Conservation (phyloP, 805 yeast genomes). For the Torulaspora microellipsoides region DNA sequence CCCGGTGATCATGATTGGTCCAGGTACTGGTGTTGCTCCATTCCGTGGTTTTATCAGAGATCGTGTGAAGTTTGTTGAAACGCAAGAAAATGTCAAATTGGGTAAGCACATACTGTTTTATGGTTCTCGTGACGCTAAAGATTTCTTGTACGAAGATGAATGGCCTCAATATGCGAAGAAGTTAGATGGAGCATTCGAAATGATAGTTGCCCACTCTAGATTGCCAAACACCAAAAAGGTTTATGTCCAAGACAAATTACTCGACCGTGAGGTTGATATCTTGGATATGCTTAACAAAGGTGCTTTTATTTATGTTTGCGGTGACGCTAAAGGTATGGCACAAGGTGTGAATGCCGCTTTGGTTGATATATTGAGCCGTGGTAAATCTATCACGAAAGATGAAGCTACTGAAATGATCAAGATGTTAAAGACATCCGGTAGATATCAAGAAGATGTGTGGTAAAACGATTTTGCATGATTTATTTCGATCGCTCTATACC, state of each 20-base stretch:
- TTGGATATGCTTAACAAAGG: constrained; percentile 53
- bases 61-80: constrained; percentile 53
- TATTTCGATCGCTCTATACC: too few relatives aligned
- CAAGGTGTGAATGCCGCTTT: constrained; percentile 80
- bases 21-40: constrained; percentile 99
- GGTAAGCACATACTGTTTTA: constrained; percentile 78
- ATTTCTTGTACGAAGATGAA: constrained; percentile 81
- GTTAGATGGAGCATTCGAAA: constrained; percentile 58
- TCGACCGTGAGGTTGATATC: constrained; percentile 45
- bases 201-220: constrained; percentile 85
- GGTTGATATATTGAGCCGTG: constrained; percentile 53
- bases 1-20: constrained; percentile 91
- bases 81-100: constrained; percentile 40
- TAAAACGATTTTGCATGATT: constrained; percentile 32
- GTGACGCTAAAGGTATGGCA: constrained; percentile 95
- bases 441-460: constrained; percentile 98
- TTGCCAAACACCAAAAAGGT: constrained; percentile 51
- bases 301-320: constrained; percentile 92
- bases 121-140: constrained; percentile 86
- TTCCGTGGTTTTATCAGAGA: constrained; percentile 94
- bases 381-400: constrained; percentile 58
- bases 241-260: constrained; percentile 80
- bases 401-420: constrained; percentile 75
- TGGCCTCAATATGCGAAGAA: constrained; percentile 71
- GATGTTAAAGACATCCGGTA: constrained; percentile 73